phyloP scores from a whole-genome alignment of 352 stramenopile genomes.

The Pythium scleroteichum region DNA sequence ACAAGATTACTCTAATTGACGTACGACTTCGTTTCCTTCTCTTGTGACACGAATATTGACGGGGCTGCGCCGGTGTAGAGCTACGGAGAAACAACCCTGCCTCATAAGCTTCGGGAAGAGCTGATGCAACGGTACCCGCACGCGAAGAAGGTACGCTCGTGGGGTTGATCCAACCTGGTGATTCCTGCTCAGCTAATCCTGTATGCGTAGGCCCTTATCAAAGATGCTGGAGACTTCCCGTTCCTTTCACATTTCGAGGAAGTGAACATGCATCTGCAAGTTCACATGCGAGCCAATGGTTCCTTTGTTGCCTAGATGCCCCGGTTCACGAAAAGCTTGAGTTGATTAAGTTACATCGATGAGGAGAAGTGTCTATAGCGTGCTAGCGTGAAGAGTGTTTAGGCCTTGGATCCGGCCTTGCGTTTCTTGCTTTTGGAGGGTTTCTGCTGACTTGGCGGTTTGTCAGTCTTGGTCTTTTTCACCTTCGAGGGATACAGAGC shows the following conservation, averaged over 20 bases:
- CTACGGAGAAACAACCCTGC: constrained; percentile 58
- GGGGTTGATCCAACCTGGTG: background rate
- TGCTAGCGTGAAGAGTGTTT: too few species aligned
- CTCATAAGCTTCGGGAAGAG: constrained; percentile 38
- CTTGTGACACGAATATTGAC: too few species aligned
- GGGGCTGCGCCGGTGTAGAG: constrained; percentile 29
- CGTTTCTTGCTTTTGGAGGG: constrained; percentile 27
- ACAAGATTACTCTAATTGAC: constrained; percentile 65
- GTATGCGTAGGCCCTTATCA: constrained; percentile 56
- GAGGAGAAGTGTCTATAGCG: background rate
- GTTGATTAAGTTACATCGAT: constrained; percentile 16
- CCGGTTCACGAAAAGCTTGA: background rate
- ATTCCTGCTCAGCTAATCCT: too few species aligned
- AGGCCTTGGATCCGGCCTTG: constrained; percentile 18
- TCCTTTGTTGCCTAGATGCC: constrained; percentile 39
- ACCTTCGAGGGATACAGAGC: constrained; percentile 38
- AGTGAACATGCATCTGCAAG: constrained; percentile 75
- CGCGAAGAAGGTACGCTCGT: constrained; percentile 48
- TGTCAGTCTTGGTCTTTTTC: constrained; percentile 40
- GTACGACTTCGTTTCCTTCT: constrained; percentile 24
- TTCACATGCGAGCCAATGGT: constrained; percentile 62
- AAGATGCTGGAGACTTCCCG: constrained; percentile 62
- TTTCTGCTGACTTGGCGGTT: constrained; percentile 27
- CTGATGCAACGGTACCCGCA: constrained; percentile 45
- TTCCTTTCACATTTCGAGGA: constrained; percentile 77